These are phyloP conservation scores for Elaeis oleifera DNA, from an alignment of 202 grass and related monocot species.

Conservation along the genomic window DNA sequence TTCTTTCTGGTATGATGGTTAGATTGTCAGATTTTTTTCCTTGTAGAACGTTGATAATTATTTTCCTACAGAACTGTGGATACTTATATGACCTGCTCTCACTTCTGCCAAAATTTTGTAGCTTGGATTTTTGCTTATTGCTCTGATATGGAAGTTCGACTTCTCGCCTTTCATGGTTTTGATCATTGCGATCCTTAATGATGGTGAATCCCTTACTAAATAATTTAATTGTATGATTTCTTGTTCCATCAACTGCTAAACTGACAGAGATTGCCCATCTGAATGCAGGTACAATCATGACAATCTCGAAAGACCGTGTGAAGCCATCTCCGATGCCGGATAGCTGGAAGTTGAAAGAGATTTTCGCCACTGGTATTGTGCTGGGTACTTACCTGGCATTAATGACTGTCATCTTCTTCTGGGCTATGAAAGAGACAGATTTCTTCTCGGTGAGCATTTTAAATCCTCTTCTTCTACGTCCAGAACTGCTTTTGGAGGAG, in stretches of 20 bases:
- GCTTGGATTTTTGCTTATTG: conserved; percentile 36
- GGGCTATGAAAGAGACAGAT: conserved; percentile 6
- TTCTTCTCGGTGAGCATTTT: conserved; percentile 7
- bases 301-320: conserved; percentile 30
- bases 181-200: conserved; percentile 31
- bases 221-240: no score
- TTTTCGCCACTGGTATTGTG: conserved; percentile 27
- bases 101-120: conserved; percentile 1
- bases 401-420: conserved; percentile 26
- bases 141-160: conserved; percentile 34
- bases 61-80: no score
- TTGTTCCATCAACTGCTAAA: no score
- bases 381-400: conserved; percentile 29
- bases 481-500: conserved; percentile 7
- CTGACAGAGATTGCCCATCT: background rate
- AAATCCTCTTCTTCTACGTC: background rate
- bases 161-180: conserved; percentile 35
- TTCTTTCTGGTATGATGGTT: background rate
- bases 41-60: no score
- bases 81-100: background rate
- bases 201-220: conserved; percentile 10
- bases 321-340: conserved; percentile 32
- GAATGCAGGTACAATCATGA: conserved; percentile 29
- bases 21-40: background rate
- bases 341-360: conserved; percentile 30